These are phyloP conservation scores for Eucalyptus curtisii DNA, from an alignment of 345 rosid species.

Conservation along the genomic window DNA sequence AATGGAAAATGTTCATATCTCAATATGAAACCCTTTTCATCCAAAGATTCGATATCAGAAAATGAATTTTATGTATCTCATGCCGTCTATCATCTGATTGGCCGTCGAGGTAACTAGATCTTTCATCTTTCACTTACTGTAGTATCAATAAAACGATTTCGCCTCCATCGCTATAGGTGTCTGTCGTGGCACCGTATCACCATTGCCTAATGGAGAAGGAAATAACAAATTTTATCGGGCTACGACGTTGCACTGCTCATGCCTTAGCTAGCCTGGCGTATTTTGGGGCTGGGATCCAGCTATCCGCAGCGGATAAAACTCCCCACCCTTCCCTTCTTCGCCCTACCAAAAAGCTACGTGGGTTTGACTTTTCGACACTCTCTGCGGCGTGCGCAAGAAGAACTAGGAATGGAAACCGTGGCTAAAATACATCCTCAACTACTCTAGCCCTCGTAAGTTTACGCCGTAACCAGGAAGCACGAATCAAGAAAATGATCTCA, in stretches of 20 bases:
- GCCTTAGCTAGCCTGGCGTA: not conserved
- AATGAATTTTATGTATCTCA: fast-evolving
- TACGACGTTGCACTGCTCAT: not conserved
- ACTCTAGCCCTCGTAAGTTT: not conserved
- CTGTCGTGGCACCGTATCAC: not conserved
- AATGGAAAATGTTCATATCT: not conserved
- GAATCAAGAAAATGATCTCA: not conserved
- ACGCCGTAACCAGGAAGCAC: not conserved
- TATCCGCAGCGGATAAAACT: not conserved
- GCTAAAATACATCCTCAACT: not conserved
- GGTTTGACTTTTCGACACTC: not conserved
- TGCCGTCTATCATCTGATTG: fast-evolving
- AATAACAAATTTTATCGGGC: not conserved
- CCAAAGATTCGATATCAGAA: not conserved
- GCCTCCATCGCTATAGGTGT: not conserved
- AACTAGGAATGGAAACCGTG: not conserved
- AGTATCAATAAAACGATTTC: not conserved
- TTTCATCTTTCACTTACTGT: not conserved
- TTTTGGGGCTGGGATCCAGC: not conserved
- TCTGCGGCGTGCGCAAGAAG: not conserved
- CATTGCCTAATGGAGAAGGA: not conserved
- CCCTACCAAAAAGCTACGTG: not conserved
- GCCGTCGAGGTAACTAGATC: not conserved
- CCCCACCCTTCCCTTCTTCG: not conserved
- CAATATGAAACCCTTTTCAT: not conserved